A percentile compares a stretch with the other conserved stretches of the same genome.
These are phyloP conservation scores for Camellia oleifera DNA, from an alignment of 179 eudicot genomes.

Conservation along the genomic window DNA sequence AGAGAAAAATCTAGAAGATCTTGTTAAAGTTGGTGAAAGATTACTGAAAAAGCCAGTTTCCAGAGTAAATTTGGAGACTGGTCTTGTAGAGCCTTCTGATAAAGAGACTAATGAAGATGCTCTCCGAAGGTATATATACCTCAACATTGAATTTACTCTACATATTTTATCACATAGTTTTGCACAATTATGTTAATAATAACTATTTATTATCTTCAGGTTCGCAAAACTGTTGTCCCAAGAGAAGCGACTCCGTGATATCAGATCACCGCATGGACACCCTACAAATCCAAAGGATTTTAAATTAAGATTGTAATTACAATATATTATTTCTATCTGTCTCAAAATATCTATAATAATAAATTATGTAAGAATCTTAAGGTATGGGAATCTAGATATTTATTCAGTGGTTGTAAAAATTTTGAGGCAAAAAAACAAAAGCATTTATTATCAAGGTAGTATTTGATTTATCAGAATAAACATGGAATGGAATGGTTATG, in stretches of 20 bases:
- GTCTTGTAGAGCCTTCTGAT: neutral
- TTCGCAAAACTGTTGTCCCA: constrained; percentile 37
- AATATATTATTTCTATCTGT: no score
- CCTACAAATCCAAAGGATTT: neutral
- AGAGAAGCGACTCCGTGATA: constrained; percentile 31
- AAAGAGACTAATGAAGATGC: constrained; percentile 9
- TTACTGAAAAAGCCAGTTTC: constrained; percentile 13
- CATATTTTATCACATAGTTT: no score
- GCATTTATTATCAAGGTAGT: no score
- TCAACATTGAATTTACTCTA: no score
- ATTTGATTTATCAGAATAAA: no score
- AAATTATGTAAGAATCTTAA: no score
- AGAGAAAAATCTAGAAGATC: constrained; percentile 5
- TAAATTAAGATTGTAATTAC: neutral
- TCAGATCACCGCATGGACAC: constrained; percentile 15
- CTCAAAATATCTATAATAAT: no score
- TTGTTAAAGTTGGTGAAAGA: constrained; percentile 1
- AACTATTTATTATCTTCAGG: constrained; percentile 15
- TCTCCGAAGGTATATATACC: neutral
- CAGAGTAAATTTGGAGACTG: constrained; percentile 14
- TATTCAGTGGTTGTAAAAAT: no score
- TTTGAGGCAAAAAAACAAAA: no score
- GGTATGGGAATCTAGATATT: no score
- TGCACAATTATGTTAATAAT: no score
- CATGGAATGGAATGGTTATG: no score